phyloP scores from a whole-genome alignment of 441 rosid genomes.

The Iberis amara region DNA sequence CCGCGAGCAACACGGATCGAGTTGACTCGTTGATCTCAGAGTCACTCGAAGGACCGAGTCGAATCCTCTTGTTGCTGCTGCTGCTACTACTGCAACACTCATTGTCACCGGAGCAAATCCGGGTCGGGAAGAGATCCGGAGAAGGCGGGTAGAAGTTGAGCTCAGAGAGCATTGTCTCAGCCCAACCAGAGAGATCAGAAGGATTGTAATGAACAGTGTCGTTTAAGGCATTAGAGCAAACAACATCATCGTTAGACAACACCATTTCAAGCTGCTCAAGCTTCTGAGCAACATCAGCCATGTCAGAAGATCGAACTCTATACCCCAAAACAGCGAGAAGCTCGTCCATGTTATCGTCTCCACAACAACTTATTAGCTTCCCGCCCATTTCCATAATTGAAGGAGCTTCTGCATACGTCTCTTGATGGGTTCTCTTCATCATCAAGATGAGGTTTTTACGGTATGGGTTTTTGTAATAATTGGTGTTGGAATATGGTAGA shows the following conservation, averaged over 20 bases:
- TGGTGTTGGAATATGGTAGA: slow-evolving; percentile 12
- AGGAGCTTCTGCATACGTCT: slow-evolving; percentile 25
- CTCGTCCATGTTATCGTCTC: slow-evolving; percentile 38
- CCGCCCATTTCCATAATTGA: slow-evolving; percentile 19
- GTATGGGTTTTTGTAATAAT: not conserved
- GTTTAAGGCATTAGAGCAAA: slow-evolving; percentile 34
- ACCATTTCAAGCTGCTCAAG: slow-evolving; percentile 65
- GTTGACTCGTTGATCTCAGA: slow-evolving; percentile 39
- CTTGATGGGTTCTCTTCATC: slow-evolving; percentile 52
- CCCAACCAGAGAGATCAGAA: slow-evolving; percentile 64
- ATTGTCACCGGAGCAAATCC: not conserved
- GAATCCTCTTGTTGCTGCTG: slow-evolving; percentile 32
- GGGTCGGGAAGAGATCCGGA: slow-evolving; percentile 25
- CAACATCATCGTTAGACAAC: slow-evolving; percentile 38
- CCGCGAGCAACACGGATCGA: slow-evolving; percentile 30
- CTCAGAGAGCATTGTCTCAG: slow-evolving; percentile 53
- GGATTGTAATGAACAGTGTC: slow-evolving; percentile 60
- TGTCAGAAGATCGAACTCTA: slow-evolving; percentile 58
- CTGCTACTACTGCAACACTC: slow-evolving; percentile 24
- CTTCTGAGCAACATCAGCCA: slow-evolving; percentile 55
- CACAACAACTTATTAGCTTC: slow-evolving; percentile 11
- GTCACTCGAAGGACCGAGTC: slow-evolving; percentile 31
- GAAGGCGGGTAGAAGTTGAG: slow-evolving; percentile 19
- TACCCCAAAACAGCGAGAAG: slow-evolving; percentile 64
- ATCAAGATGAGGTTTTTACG: slow-evolving; percentile 4